Base-by-base conservation (phyloP, 192 early-diverging fungal genomes). In the Backusella australiensis region DNA sequence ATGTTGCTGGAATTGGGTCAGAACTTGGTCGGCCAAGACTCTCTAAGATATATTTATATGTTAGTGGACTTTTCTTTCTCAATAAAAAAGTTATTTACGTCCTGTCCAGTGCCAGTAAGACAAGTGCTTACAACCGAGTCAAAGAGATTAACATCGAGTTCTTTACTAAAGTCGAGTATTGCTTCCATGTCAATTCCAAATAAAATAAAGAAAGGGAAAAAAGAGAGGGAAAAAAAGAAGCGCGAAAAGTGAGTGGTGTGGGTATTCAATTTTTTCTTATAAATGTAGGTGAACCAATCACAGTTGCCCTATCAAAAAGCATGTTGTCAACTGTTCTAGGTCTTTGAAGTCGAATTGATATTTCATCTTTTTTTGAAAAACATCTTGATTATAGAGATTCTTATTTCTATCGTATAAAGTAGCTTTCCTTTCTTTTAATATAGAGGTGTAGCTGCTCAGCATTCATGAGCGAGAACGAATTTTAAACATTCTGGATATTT, bases 1-100 rank as follows among this genome's bases (percentile, higher is more conserved):
- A 77, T 99, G 92, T 53, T 97, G 94, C 83, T 96, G 92, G 80
- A 99, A 99, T 82, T 96, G 92, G 46, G 94, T 94, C 76, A 99
- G 84, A 23, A 97, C 79, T 78, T 91, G 88, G 74, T 95, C 91
- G 32, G 98, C 98, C 74, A 86, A 86, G 79, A 90, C 84, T 91
- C 94, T 95, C 96, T 97, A 82, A 73, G 76, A 53, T 26, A 53
- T 44, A 69, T 53, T 34, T 65, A 65, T 32, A 23, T 21, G 21
- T 56, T 46, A 74, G 29, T 15, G 78, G 41, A 53, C 42, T 19
- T 68, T 44, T n/a, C 11, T 19, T 6, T 76, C 11, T 32, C 41
- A 26, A 71, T 23, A 71, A 39, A 71, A n/a, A 70, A n/a, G 1
- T 32, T 44, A 3, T 63, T 72, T 82, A 82, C 81, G 83, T 97